A percentile compares a stretch with the other conserved stretches of the same genome.
phyloP scores from a whole-genome alignment of 164 flowering plant genomes.

The Aristolochia contorta region DNA sequence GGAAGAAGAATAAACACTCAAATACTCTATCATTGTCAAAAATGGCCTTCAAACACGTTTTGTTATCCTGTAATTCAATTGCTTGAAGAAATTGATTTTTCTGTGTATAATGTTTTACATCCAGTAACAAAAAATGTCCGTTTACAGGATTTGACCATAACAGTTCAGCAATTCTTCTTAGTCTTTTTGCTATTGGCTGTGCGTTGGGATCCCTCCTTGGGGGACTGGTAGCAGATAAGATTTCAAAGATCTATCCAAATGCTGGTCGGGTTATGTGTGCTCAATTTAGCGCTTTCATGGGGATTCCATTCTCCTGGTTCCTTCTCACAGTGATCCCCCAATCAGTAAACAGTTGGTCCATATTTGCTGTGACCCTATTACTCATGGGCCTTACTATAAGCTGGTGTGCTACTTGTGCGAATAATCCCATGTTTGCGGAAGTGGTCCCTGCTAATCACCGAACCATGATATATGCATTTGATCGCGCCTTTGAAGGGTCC shows the following conservation, averaged over 20 bases:
- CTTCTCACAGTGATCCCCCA: constrained; percentile 75
- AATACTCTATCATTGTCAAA: no score
- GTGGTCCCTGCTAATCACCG: constrained; percentile 86
- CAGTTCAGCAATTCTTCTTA: constrained; percentile 57
- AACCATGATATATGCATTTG: constrained; percentile 96
- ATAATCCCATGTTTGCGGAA: constrained; percentile 93
- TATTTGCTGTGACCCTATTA: constrained; percentile 56
- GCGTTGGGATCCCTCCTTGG: constrained; percentile 73
- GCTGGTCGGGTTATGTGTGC: constrained; percentile 91
- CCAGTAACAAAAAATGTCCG: not conserved
- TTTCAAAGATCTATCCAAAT: constrained; percentile 60
- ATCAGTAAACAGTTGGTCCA: constrained; percentile 40
- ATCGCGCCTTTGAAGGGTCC: constrained; percentile 89
- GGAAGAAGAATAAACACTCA: no score
- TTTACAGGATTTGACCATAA: constrained; percentile 76
- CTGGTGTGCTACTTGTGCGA: constrained; percentile 81
- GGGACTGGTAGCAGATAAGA: constrained; percentile 64
- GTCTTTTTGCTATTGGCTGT: constrained; percentile 80
- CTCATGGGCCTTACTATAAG: constrained; percentile 87
- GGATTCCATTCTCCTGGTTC: constrained; percentile 79
- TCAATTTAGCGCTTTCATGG: constrained; percentile 93
- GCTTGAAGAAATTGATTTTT: not conserved
- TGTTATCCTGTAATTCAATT: not conserved
- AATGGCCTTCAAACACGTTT: no score
- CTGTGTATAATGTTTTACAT: not conserved